phyloP scores from a whole-genome alignment of 805 yeast genomes.

The Ogataea pignaliae region DNA sequence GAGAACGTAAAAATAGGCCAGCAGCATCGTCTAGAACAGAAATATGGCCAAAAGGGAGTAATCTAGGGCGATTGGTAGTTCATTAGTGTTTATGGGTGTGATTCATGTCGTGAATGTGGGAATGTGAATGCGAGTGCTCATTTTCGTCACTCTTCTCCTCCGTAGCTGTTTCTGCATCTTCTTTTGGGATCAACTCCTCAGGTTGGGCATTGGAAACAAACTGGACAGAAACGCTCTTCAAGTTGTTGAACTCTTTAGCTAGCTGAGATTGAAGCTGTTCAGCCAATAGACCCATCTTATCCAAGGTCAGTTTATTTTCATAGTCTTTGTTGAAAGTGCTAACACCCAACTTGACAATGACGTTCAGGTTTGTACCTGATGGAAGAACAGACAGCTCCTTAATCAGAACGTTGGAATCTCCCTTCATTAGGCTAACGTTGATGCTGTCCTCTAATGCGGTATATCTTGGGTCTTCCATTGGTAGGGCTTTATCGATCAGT shows the following conservation, averaged over 20 bases:
- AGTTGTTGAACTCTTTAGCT: conserved; percentile 28
- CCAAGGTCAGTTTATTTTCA: conserved; percentile 29
- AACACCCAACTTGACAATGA: conserved; percentile 29
- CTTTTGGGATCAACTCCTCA: conserved; percentile 6
- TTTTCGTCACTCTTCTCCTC: neutral
- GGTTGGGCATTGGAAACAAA: conserved; percentile 21
- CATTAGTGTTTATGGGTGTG: neutral
- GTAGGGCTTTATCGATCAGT: conserved; percentile 68
- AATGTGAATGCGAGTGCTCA: neutral
- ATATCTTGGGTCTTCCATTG: conserved; percentile 47
- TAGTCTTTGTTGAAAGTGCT: conserved; percentile 26
- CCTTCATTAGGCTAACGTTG: conserved; percentile 29
- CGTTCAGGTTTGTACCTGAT: conserved; percentile 51
- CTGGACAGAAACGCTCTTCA: conserved; percentile 32
- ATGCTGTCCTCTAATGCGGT: conserved; percentile 33
- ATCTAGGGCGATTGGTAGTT: too few relatives aligned
- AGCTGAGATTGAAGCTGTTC: conserved; percentile 27
- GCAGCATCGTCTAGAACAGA: too few relatives aligned
- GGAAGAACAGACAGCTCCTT: conserved; percentile 42
- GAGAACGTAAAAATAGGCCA: too few relatives aligned
- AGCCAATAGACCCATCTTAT: conserved; percentile 29
- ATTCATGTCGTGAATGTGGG: neutral
- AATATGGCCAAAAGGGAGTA: too few relatives aligned
- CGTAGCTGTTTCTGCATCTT: conserved; percentile 5
- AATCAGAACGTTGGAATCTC: conserved; percentile 28